Base-by-base conservation (phyloP, 2,329 filamentous ascomycete genomes). In the Phialocephala subalpina region DNA sequence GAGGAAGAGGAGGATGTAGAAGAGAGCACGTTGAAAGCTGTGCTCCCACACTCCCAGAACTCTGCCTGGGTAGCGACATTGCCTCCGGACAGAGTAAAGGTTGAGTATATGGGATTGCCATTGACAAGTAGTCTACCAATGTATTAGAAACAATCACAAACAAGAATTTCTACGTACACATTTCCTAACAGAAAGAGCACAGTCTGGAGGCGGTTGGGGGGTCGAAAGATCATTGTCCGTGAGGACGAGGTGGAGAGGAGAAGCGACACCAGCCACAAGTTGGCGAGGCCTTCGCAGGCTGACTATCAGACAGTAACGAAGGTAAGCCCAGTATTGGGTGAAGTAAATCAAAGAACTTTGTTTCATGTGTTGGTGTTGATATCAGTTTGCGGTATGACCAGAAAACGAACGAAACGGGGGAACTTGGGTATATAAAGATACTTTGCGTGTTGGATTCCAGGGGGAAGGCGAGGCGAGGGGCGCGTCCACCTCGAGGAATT, bases 341-440 rank as follows among this genome's bases (percentile, higher is more conserved):
- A 2, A 4, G 29, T 33, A 33, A 33, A 33, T 22, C 6, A 49
- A 49, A n/a, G n/a, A 42, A 42, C 40, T 18, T 49, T 25, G 45
- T 22, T 47, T 47, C 18, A 6, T 49, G n/a, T 25, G n/a, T 49
- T 49, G n/a, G 45, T 20, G 4, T 22, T 49, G 45, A 25, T 49
- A 49, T n/a, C 45, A 49, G 45, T 49, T 49, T 49, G 45, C 45
- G 45, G 45, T 49, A 49, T 49, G 45, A 49, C 45, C n/a, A 49
- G 20, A 25, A 49, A 22, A 22, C 6, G n/a, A 49, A 25, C 45
- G 12, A 25, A 49, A 49, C 45, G 45, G 45, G 45, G 45, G n/a
- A 47, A 6, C 1, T 20, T 20, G 45, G 20, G 45, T 22, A 49
- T 18, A 49, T 49, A 49, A 49, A 49, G 20, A 33, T 33, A 5